phyloP scores from a whole-genome alignment of 306 rosid species.

The Cajanus cajan region DNA sequence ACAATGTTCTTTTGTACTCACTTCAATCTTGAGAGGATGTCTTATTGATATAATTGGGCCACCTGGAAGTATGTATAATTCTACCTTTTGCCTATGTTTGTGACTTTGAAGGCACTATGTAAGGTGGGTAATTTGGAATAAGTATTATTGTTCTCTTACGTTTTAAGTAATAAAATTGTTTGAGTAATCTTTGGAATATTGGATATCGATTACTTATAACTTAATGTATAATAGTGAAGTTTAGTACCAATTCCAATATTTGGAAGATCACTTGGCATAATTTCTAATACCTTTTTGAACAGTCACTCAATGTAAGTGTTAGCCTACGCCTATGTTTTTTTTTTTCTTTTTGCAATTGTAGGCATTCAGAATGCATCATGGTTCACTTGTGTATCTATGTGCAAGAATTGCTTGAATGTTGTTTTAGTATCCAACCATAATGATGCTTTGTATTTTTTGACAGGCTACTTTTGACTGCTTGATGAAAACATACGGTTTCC shows the following conservation, averaged over 20 bases:
- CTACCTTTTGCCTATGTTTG: neutral
- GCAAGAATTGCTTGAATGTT: neutral
- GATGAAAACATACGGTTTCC: conserved; percentile 38
- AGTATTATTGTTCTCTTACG: too few species aligned
- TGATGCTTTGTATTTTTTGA: neutral
- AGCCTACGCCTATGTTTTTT: too few species aligned
- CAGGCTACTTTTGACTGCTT: conserved; percentile 42
- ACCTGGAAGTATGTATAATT: neutral
- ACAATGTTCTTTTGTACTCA: neutral
- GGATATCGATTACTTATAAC: neutral
- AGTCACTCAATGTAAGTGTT: neutral
- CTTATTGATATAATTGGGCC: too few species aligned
- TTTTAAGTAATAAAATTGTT: too few species aligned
- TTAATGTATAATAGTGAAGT: neutral
- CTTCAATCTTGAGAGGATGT: neutral
- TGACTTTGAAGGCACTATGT: neutral
- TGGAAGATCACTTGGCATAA: neutral
- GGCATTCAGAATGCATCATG: neutral
- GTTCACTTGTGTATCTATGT: neutral
- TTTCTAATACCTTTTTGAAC: too few species aligned
- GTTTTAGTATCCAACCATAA: too few species aligned
- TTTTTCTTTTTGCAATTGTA: neutral
- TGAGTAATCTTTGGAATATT: neutral
- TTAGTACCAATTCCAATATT: too few species aligned
- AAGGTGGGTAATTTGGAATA: neutral